Evolutionary conservation across 805 yeast genomes (phyloP), one percentile per base, ranked within the genome.

Genomic region (Kodamaea leandrae): DNA sequence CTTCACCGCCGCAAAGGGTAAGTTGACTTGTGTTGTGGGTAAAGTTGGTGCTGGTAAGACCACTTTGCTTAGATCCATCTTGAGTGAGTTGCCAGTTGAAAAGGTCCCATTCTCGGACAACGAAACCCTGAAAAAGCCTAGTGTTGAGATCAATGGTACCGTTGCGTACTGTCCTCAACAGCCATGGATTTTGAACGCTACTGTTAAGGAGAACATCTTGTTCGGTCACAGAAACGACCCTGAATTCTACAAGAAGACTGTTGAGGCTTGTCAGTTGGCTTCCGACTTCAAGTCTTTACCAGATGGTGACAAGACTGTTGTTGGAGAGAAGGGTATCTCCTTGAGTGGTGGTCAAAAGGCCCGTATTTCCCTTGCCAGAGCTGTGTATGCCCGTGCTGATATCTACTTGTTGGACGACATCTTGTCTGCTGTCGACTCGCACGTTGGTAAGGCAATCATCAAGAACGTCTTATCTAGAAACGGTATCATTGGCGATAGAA

Each of bases 321-420:
- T 68, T n/a, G 73, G 73, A 4, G 72, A 67, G 42, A 67, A 67
- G 47, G 73, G 72, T 25, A 64, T 67, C 28, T 63, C 73, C 2
- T 50, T 68, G 18, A 61, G 68, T 39, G 73, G 73, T 4, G 73
- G 73, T 20, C 72, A 68, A 46, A 68, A 67, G 45, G 73, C 73
- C 3, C 54, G 73, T 24, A 53, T 68, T 25, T 58, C 71, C 6
- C 53, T 68, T 33, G 73, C 73, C 2, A 54, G 73, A 46, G 72
- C 72, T 6, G 71, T 68, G 4, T 68, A 68, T 43, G 50, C 71
- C 3, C 58, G 68, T 34, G 68, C 72, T 4, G 72, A 65, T 27
- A 53, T 66, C 19, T 65, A 64, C 44, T 46, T 68, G n/a, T 50
- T 68, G 14, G 73, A 68, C 41, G 73, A 67, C 45, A 51, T 67